Base-by-base conservation (phyloP, 2,329 filamentous ascomycete species). In the Gyromitra esculenta region DNA sequence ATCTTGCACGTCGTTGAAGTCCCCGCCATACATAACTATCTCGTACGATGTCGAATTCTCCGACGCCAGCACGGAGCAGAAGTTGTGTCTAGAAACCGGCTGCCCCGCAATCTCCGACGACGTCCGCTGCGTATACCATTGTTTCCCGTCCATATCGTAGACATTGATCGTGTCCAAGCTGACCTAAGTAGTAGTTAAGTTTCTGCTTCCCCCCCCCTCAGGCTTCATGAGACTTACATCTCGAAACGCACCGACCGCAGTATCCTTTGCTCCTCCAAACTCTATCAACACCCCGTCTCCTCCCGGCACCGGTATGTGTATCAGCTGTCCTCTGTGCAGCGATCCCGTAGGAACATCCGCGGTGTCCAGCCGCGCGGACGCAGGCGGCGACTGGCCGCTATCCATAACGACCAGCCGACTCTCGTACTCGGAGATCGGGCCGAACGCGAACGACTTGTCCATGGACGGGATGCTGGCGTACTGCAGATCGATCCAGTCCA, bases 241-340 rank as follows among this genome's bases (percentile, higher is more conserved):
- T 13, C 21, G 52, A 31, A 25, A 13, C 7, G 21, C 21, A 13
- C 52, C 31, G 11, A 45, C 39, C 18, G 59, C 18, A 18, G 21
- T 8, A 41, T 43, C 37, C 59, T 21, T 25, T 21, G 39, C n/a
- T 37, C 59, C 59, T 25, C 59, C 37, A 15, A 62, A 62, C 31
- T 37, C 13, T 15, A 59, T 6, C n/a, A 59, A n/a, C 13, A 59
- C 56, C 13, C 56, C 56, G 13, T 31, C 25, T 2, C 25, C 25
- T 3, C 25, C 25, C 2, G 59, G 59, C 11, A 62, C 59, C 5
- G 59, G 59, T 62, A 62, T 45, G 43, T 62, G 59, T 25, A 62
- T 31, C 25, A 31, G 25, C 25, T 31, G 25, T 3, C 25, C 25
- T 31, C 25, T 31, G 2, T 43, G 43, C 15, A 62, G 18, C 18